phyloP scores from a whole-genome alignment of 352 stramenopile genomes.

The Globisporangium okanoganense region DNA sequence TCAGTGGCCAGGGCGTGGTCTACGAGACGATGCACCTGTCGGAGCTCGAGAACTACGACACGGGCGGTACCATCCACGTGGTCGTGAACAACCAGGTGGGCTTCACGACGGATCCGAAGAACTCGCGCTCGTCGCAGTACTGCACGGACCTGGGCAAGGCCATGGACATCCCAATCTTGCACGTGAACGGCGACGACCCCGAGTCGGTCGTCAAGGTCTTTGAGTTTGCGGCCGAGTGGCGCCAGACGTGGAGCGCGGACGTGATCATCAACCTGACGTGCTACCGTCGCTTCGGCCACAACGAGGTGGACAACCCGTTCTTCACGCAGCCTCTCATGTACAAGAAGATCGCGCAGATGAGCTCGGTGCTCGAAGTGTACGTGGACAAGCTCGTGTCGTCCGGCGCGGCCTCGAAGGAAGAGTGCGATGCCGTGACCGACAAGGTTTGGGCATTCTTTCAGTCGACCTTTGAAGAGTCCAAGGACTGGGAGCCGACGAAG shows the following conservation, averaged over 20 bases:
- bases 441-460: slow-evolving; percentile 91
- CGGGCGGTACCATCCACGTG: slow-evolving; percentile 96
- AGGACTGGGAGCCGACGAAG: slow-evolving; percentile 89
- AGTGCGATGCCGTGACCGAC: slow-evolving; percentile 81
- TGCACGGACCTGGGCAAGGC: slow-evolving; percentile 96
- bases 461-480: slow-evolving; percentile 90
- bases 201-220: slow-evolving; percentile 87
- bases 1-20: slow-evolving; percentile 95
- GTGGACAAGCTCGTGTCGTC: slow-evolving; percentile 49
- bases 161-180: slow-evolving; percentile 91
- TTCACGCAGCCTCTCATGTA: slow-evolving; percentile 99
- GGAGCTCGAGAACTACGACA: slow-evolving; percentile 91
- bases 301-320: slow-evolving; percentile 97
- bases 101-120: slow-evolving; percentile 97
- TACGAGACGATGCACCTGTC: slow-evolving; percentile 98
- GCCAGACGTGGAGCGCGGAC: slow-evolving; percentile 81
- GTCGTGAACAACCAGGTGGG: slow-evolving; percentile 98
- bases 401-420: slow-evolving; percentile 64
- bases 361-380: slow-evolving; percentile 91
- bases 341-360: slow-evolving; percentile 92
- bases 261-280: slow-evolving; percentile 98
- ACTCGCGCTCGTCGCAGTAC: slow-evolving; percentile 93
- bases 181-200: slow-evolving; percentile 96
- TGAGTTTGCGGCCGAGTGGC: slow-evolving; percentile 85
- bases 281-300: slow-evolving; percentile 97